Percentiles rank a stretch among this genome's conserved stretches.
Evolutionary conservation across 2,329 filamentous ascomycete genomes (phyloP).

Genomic region (Aspergillus udagawae): DNA sequence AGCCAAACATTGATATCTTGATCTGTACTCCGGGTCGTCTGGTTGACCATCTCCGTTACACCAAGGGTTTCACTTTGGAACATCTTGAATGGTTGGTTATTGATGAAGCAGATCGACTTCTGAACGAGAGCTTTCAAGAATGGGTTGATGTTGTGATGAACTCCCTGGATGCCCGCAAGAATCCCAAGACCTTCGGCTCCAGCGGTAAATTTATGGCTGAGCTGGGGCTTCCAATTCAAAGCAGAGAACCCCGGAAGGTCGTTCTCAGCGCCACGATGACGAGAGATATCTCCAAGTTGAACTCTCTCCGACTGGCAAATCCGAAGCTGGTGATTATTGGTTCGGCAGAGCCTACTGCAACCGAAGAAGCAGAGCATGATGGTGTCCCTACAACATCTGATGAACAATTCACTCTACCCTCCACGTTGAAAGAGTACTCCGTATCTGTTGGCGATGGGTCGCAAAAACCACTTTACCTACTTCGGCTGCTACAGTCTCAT

Average conservation of each 20-base stretch:
- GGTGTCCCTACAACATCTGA: constrained; percentile 18
- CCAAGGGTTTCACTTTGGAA: constrained; percentile 73
- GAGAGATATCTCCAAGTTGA: constrained; percentile 74
- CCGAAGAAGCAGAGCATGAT: constrained; percentile 17
- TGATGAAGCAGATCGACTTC: constrained; percentile 87
- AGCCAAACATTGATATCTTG: constrained; percentile 78
- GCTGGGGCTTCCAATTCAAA: constrained; percentile 37
- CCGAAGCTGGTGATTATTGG: constrained; percentile 76
- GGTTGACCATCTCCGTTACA: constrained; percentile 84
- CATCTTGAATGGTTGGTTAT: constrained; percentile 84
- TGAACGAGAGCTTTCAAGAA: constrained; percentile 88
- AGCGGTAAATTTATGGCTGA: constrained; percentile 29
- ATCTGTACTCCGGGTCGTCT: constrained; percentile 89
- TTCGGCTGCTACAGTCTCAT: constrained; percentile 62
- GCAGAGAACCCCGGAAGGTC: constrained; percentile 64
- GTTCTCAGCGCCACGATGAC: constrained; percentile 92
- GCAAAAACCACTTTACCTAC: constrained; percentile 78
- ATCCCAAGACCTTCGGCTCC: constrained; percentile 44
- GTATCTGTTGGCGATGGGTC: constrained; percentile 65
- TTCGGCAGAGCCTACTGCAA: constrained; percentile 36
- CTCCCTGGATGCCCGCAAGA: constrained; percentile 53
- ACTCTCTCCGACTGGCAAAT: constrained; percentile 65
- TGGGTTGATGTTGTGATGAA: constrained; percentile 72
- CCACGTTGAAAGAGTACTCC: constrained; percentile 59
- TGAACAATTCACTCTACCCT: constrained; percentile 57